These are phyloP conservation scores for Chlorociboria aeruginascens DNA, from an alignment of 495 filamentous ascomycete genomes.

Conservation along the genomic window DNA sequence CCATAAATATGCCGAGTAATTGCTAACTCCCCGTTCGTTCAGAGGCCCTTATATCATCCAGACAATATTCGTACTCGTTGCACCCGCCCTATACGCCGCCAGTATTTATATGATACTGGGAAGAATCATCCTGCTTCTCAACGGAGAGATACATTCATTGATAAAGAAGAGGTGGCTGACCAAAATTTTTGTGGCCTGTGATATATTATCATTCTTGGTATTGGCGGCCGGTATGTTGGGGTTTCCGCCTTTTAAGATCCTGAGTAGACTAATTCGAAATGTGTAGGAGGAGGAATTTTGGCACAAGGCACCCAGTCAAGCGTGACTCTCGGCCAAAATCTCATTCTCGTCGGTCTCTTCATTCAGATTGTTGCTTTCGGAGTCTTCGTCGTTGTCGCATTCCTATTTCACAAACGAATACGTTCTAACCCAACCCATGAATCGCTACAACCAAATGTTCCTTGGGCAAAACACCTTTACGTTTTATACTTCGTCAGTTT, in stretches of 20 bases:
- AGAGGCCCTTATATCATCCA: conserved; percentile 34
- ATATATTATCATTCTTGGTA: conserved; percentile 28
- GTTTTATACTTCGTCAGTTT: conserved; percentile 37
- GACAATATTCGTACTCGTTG: conserved; percentile 32
- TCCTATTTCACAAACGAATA: conserved; percentile 6
- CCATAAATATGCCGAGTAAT: too few species aligned
- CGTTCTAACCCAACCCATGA: conserved; percentile 3
- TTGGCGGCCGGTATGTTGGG: conserved; percentile 20
- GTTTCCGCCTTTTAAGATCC: background rate
- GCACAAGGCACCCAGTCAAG: background rate
- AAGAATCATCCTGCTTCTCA: conserved; percentile 28
- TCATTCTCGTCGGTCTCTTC: conserved; percentile 30
- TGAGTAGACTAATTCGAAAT: background rate
- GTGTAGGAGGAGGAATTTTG: conserved; percentile 15
- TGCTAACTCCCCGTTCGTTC: too few species aligned
- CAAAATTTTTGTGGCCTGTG: conserved; percentile 31
- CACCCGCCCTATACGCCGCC: conserved; percentile 39
- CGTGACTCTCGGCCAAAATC: conserved; percentile 24
- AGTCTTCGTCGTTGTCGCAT: conserved; percentile 32
- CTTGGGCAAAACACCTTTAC: conserved; percentile 40
- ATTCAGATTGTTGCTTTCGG: conserved; percentile 39
- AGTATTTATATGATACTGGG: conserved; percentile 43
- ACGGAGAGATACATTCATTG: conserved; percentile 30
- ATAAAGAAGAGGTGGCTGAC: conserved; percentile 30
- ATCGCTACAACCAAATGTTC: conserved; percentile 5